Evolutionary conservation across 129 eudicot species (phyloP).

Genomic region (Lactuca sativa): DNA sequence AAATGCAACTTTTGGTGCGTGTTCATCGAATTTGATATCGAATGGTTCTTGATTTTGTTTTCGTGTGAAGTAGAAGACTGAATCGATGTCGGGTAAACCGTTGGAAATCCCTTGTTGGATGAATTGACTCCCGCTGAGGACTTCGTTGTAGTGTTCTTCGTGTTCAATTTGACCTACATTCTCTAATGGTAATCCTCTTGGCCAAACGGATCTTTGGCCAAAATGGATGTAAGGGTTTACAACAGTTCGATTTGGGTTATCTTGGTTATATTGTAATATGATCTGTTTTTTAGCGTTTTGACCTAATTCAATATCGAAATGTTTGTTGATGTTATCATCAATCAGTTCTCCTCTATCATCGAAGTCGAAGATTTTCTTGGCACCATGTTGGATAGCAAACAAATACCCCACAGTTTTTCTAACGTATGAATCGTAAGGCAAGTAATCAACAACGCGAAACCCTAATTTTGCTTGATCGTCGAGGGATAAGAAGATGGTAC

Average conservation of each 20-base stretch:
- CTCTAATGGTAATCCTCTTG: slow-evolving; percentile 88
- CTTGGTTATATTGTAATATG: slow-evolving; percentile 72
- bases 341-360: slow-evolving; percentile 87
- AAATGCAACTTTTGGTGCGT: slow-evolving; percentile 86
- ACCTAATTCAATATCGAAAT: slow-evolving; percentile 80
- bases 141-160: slow-evolving; percentile 74
- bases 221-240: slow-evolving; percentile 92
- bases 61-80: slow-evolving; percentile 87
- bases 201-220: slow-evolving; percentile 96
- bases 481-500: slow-evolving; percentile 70
- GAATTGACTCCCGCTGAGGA: slow-evolving; percentile 77
- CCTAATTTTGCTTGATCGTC: slow-evolving; percentile 80
- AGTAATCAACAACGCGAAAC: slow-evolving; percentile 74
- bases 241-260: slow-evolving; percentile 71
- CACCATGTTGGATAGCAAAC: slow-evolving; percentile 96
- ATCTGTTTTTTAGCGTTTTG: slow-evolving; percentile 74
- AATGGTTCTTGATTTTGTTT: slow-evolving; percentile 66
- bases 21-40: slow-evolving; percentile 76
- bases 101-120: slow-evolving; percentile 94
- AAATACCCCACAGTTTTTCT: slow-evolving; percentile 84
- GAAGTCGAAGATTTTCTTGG: slow-evolving; percentile 75
- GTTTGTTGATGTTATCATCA: slow-evolving; percentile 73
- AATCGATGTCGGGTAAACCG: slow-evolving; percentile 96
- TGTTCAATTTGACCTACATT: slow-evolving; percentile 85
- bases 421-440: slow-evolving; percentile 90